Conservation (phyloP, 2,329 filamentous ascomycete species). For the Fusarium kyushuense region DNA sequence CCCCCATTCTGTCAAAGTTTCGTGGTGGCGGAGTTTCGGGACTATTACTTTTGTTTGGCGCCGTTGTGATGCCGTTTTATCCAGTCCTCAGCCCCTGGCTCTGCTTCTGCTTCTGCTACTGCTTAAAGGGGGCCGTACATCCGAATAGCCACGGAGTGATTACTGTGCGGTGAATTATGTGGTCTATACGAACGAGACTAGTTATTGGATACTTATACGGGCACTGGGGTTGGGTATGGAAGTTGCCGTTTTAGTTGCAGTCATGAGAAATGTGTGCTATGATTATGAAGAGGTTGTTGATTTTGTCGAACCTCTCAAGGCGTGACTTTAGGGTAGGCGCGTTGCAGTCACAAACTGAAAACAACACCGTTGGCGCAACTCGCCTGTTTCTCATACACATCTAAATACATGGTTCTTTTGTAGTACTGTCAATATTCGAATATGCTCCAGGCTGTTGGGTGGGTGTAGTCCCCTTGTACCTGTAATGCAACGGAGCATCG, state of each 20-base stretch:
- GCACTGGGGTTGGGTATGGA: slow-evolving; percentile 14
- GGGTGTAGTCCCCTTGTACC: not conserved
- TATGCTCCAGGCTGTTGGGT: not conserved
- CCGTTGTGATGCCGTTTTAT: slow-evolving; percentile 47
- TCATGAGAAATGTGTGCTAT: not conserved
- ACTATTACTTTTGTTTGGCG: slow-evolving; percentile 34
- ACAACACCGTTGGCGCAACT: not conserved
- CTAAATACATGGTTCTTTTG: no score
- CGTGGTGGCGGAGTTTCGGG: slow-evolving; percentile 40
- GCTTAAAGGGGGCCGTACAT: slow-evolving; percentile 22
- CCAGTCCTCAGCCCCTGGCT: slow-evolving; percentile 41
- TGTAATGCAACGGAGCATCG: not conserved
- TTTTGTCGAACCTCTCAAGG: not conserved
- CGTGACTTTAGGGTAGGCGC: not conserved
- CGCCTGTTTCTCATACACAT: not conserved
- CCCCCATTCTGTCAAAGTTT: slow-evolving; percentile 14
- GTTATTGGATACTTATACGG: not conserved
- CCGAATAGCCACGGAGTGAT: slow-evolving; percentile 5
- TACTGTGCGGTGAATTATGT: not conserved
- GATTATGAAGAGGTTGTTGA: slow-evolving; percentile 5
- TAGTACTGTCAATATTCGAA: not conserved
- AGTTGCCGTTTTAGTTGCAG: not conserved
- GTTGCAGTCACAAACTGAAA: not conserved
- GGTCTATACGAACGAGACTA: slow-evolving; percentile 1
- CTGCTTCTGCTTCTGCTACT: not conserved